Base-by-base conservation (phyloP, 306 rosid genomes). In the Vachellia collinsii region DNA sequence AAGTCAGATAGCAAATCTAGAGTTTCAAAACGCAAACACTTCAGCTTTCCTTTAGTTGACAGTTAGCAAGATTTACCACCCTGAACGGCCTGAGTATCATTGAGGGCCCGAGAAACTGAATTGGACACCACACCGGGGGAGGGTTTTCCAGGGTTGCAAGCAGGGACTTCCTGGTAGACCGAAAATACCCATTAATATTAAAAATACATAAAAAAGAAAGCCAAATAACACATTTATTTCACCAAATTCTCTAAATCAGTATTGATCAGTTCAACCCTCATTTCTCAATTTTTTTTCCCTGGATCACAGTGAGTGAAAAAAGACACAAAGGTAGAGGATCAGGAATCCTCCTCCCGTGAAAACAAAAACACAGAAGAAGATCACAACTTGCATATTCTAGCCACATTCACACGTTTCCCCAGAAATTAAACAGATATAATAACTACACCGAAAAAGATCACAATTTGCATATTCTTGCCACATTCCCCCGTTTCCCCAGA, bases 1-100 rank as follows among this genome's bases (percentile, higher is more conserved):
- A 75, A 75, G 39, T 43, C 42, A 68, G 50, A 62, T 11, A 56
- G 71, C 11, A 16, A 37, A 79, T 61, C 6, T n/a, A 34, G 72
- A 79, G 75, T 42, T 80, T 42, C 17, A 41, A 74, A 79, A 70
- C 38, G 76, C 39, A 11, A 43, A 64, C 61, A 54, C 34, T 20
- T 38, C 17, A 42, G 10, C 29, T 64, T 53, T 46, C 16, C 50
- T 42, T 11, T 14, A 38, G 50, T 36, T 43, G 14, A 80, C 10
- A 76, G 37, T 82, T 20, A 77, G 85, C 68, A 81, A 63, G 73
- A 90, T 94, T 91, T 81, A 94, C 99, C 95, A 65, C 77, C 87
- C 70, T 82, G 88, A 82, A 61, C 58, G 17, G 88, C 84, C 46
- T 74, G 86, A 78, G 74, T 38, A 74, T 46, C 72, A 76, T 84